phyloP scores from a whole-genome alignment of 2,329 filamentous ascomycete species.

The Periconia sp. region DNA sequence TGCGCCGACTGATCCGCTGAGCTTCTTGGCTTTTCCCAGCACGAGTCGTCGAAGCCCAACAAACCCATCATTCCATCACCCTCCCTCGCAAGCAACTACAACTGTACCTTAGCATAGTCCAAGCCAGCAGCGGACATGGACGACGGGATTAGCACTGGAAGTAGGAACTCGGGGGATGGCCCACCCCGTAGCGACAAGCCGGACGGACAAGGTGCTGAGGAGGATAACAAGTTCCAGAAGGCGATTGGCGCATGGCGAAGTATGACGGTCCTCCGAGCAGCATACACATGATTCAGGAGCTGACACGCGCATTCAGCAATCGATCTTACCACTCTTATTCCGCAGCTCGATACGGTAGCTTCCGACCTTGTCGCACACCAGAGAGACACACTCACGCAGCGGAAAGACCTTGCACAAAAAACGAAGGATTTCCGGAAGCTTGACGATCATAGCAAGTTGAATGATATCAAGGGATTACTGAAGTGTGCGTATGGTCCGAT shows the following conservation, averaged over 20 bases:
- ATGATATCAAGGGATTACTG: constrained; percentile 84
- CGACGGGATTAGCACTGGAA: constrained; percentile 35
- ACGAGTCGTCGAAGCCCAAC: background rate
- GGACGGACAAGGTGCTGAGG: constrained; percentile 26
- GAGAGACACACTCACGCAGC: constrained; percentile 89
- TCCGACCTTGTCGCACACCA: constrained; percentile 93
- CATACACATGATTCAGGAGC: background rate
- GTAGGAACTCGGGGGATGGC: constrained; percentile 21
- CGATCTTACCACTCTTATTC: constrained; percentile 80
- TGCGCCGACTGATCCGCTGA: constrained; percentile 8
- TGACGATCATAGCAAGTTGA: constrained; percentile 82
- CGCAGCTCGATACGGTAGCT: constrained; percentile 87
- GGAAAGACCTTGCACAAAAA: constrained; percentile 97
- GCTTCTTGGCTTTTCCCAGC: background rate
- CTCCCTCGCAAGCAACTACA: background rate
- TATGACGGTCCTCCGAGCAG: constrained; percentile 46
- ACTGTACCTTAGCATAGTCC: background rate
- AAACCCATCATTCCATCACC: background rate
- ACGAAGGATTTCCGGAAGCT: constrained; percentile 97
- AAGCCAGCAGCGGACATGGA: constrained; percentile 29
- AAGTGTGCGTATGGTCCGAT: constrained; percentile 63
- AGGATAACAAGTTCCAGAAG: constrained; percentile 91
- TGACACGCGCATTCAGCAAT: constrained; percentile 62
- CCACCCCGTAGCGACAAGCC: constrained; percentile 10
- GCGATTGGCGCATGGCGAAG: constrained; percentile 96